Conservation (phyloP, 2,329 filamentous ascomycete genomes). For the Ilyonectria robusta region DNA sequence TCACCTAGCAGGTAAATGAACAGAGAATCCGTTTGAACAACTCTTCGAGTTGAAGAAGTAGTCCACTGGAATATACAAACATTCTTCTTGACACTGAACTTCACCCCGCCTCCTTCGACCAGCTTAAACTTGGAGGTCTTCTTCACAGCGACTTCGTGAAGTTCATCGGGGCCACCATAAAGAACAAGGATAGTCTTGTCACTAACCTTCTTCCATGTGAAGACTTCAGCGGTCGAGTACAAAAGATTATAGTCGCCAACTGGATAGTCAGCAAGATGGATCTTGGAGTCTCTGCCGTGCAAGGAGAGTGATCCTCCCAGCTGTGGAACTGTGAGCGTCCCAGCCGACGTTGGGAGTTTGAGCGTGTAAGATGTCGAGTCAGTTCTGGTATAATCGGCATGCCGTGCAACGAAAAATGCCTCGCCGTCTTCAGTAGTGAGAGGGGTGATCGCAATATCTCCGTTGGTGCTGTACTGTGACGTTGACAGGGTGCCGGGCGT, state of each 20-base stretch:
- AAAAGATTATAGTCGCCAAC: constrained; percentile 71
- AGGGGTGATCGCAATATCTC: constrained; percentile 72
- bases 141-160: constrained; percentile 72
- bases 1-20: constrained; percentile 57
- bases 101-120: constrained; percentile 49
- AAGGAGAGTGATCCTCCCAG: constrained; percentile 70
- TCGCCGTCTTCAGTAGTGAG: constrained; percentile 65
- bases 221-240: constrained; percentile 79
- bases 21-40: constrained; percentile 56
- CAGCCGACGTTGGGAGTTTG: constrained; percentile 70
- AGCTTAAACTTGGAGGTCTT: constrained; percentile 33
- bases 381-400: constrained; percentile 74
- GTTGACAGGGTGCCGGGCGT: constrained; percentile 64
- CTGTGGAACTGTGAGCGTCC: constrained; percentile 69
- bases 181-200: constrained; percentile 73
- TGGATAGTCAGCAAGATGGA: constrained; percentile 77
- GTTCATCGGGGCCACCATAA: constrained; percentile 74
- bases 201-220: constrained; percentile 77
- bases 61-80: constrained; percentile 52
- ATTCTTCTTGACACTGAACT: constrained; percentile 36
- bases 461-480: constrained; percentile 66
- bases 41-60: constrained; percentile 46
- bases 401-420: constrained; percentile 77
- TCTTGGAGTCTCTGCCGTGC: constrained; percentile 75
- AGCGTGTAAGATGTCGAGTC: constrained; percentile 74